Percentiles rank a stretch among this genome's conserved stretches.
Conservation (phyloP, 1,284 basidiomycete genomes). For the Ustilago xerochloae region DNA sequence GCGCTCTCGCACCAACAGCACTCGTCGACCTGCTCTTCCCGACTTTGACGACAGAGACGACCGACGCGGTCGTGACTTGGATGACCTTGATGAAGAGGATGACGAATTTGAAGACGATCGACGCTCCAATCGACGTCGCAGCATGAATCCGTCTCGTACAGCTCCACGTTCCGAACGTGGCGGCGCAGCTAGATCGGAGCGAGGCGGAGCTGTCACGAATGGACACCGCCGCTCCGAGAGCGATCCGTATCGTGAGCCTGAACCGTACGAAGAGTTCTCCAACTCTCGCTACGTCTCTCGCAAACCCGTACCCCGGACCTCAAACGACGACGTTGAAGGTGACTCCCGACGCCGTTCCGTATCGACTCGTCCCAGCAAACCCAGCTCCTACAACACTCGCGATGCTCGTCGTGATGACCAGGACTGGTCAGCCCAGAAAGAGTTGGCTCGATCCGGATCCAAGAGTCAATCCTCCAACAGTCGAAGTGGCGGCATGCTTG, state of each 20-base stretch:
- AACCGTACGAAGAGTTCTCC: constrained; percentile 43
- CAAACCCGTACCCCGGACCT: constrained; percentile 7
- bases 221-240: constrained; percentile 31
- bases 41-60: constrained; percentile 16
- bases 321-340: constrained; percentile 14
- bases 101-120: constrained; percentile 14
- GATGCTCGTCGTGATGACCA: constrained; percentile 30
- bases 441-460: constrained; percentile 9
- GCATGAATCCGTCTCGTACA: constrained; percentile 8
- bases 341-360: constrained; percentile 9
- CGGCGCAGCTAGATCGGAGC: constrained; percentile 9
- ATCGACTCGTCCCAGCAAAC: background rate
- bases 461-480: background rate
- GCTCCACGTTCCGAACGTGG: constrained; percentile 19
- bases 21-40: constrained; percentile 29
- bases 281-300: constrained; percentile 20
- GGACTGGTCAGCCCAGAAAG: background rate
- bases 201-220: constrained; percentile 5
- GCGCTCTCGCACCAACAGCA: constrained; percentile 14
- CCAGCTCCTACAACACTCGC: constrained; percentile 31
- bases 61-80: constrained; percentile 20
- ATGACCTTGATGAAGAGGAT: constrained; percentile 30
- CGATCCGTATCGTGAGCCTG: constrained; percentile 28
- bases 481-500: constrained; percentile 25
- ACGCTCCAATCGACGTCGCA: constrained; percentile 12